Conservation (phyloP, 148 eudicot species). For the Dysphania ambrosioides region DNA sequence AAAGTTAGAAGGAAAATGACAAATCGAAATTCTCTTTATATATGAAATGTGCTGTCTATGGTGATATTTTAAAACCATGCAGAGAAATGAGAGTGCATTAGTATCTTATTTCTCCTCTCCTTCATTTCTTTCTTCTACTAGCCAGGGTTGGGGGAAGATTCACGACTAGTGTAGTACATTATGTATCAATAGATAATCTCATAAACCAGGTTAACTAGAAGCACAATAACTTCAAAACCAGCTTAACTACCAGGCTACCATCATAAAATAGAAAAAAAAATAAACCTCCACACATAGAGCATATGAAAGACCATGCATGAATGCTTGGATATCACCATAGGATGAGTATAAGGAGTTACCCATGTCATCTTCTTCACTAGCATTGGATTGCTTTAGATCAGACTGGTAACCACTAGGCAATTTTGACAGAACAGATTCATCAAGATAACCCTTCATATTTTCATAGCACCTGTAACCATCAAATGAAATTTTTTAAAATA, state of each 20-base stretch:
- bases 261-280: neutral
- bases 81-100: neutral
- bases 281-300: neutral
- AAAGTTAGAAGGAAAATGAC: too few relatives aligned
- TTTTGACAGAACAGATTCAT: conserved; percentile 66
- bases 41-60: neutral
- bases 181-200: neutral
- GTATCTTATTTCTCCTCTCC: neutral
- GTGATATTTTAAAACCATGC: neutral
- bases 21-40: neutral
- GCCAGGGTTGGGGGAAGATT: neutral
- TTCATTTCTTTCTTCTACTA: neutral
- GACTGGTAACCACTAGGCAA: conserved; percentile 82
- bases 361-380: conserved; percentile 95
- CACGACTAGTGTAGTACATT: neutral
- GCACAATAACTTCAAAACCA: neutral
- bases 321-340: neutral
- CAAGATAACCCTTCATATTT: conserved; percentile 53
- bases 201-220: conserved; percentile 2
- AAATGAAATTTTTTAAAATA: conserved; percentile 9
- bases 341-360: conserved; percentile 41
- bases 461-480: conserved; percentile 49
- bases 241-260: conserved; percentile 6
- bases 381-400: conserved; percentile 76
- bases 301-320: neutral